Evolutionary conservation across 495 filamentous ascomycete genomes (phyloP).

Genomic region (Aspergillus sparsus): DNA sequence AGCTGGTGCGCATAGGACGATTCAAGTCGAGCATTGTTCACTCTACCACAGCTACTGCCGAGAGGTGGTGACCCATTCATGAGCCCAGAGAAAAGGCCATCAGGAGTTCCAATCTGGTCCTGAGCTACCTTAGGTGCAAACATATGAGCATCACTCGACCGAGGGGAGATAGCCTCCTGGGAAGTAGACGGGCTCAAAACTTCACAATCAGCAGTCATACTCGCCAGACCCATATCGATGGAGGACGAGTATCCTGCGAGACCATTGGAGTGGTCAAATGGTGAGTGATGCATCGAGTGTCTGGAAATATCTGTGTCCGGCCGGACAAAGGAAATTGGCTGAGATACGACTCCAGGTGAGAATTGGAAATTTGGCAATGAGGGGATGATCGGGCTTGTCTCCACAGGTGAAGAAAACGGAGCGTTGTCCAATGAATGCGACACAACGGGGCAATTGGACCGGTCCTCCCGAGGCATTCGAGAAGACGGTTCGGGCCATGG

Average conservation of each 20-base stretch:
- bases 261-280: conserved; percentile 8
- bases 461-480: conserved; percentile 18
- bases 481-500: conserved; percentile 33
- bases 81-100: conserved; percentile 18
- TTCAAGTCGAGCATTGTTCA: neutral
- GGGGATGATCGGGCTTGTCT: conserved; percentile 34
- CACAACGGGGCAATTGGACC: conserved; percentile 26
- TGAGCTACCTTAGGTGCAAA: conserved; percentile 5
- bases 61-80: conserved; percentile 16
- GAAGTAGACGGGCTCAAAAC: conserved; percentile 15
- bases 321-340: conserved; percentile 42
- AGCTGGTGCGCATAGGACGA: conserved; percentile 3
- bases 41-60: neutral
- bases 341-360: conserved; percentile 34
- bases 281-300: conserved; percentile 18
- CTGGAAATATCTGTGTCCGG: conserved; percentile 27
- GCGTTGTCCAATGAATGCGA: conserved; percentile 23
- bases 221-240: conserved; percentile 11
- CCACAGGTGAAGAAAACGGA: conserved; percentile 30
- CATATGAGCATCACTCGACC: conserved; percentile 9
- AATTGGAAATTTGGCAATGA: conserved; percentile 37
- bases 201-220: conserved; percentile 5
- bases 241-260: conserved; percentile 26
- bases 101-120: conserved; percentile 1
- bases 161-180: conserved; percentile 19